A percentile compares a stretch with the other conserved stretches of the same genome.
These are phyloP conservation scores for Blastomyces silverae DNA, from an alignment of 2,329 filamentous ascomycete genomes.

Conservation along the genomic window DNA sequence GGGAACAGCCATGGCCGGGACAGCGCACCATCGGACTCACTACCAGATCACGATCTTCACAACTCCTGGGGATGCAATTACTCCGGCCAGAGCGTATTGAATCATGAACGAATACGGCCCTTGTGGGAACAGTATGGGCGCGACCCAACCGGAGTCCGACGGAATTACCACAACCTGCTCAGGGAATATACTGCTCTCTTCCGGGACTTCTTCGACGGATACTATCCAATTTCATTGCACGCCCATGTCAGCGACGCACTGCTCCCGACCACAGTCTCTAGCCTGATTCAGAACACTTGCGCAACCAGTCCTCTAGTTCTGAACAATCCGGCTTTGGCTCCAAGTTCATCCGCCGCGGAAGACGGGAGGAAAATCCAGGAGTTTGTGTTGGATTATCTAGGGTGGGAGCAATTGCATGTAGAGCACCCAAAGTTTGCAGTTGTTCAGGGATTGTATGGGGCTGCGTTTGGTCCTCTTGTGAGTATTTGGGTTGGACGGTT, in stretches of 20 bases:
- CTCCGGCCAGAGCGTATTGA: background rate
- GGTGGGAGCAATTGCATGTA: constrained; percentile 5
- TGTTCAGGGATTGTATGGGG: constrained; percentile 9
- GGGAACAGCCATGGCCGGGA: background rate
- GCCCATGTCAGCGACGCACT: constrained; percentile 8
- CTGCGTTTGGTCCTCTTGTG: constrained; percentile 9
- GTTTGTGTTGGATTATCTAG: constrained; percentile 1
- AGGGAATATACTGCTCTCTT: constrained; percentile 7
- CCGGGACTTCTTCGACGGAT: constrained; percentile 6
- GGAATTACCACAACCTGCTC: constrained; percentile 7
- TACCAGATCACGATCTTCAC: constrained; percentile 7
- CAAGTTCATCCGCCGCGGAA: constrained; percentile 2
- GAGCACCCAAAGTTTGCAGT: constrained; percentile 2
- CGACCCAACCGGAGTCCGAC: constrained; percentile 1
- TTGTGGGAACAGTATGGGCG: constrained; percentile 7
- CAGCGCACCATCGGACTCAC: background rate
- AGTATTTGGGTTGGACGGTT: background rate
- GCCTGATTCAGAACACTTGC: constrained; percentile 7
- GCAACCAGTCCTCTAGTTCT: constrained; percentile 2
- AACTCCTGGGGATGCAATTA: constrained; percentile 8
- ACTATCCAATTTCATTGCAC: constrained; percentile 9
- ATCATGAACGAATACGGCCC: background rate
- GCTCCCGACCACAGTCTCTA: background rate
- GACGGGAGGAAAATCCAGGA: constrained; percentile 3
- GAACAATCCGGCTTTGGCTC: constrained; percentile 6